Percentiles rank a stretch among this genome's conserved stretches.
These are phyloP conservation scores for Phylloporus arenicola DNA, from an alignment of 768 basidiomycete species.

Conservation along the genomic window DNA sequence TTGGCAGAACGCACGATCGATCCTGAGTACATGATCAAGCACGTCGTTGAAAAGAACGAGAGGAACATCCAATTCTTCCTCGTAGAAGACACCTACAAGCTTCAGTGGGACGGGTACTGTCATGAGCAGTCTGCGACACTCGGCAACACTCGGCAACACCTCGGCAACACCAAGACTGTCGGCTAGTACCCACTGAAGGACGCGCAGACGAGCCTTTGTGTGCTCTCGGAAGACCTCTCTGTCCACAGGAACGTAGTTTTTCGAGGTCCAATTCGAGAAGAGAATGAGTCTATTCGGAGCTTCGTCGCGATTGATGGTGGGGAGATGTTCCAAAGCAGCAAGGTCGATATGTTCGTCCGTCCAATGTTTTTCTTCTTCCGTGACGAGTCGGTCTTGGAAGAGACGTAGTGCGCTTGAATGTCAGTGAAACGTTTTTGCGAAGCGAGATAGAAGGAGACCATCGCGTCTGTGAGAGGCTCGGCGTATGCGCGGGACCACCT, in stretches of 20 bases:
- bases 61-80: conserved; percentile 96
- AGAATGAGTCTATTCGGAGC: conserved; percentile 86
- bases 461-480: conserved; percentile 92
- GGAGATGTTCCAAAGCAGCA: conserved; percentile 86
- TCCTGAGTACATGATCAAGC: conserved; percentile 93
- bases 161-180: no score
- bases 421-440: conserved; percentile 96
- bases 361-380: conserved; percentile 90
- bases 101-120: no score
- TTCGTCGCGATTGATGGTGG: conserved; percentile 82
- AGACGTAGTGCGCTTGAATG: conserved; percentile 93
- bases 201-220: conserved; percentile 90
- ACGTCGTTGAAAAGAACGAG: conserved; percentile 99
- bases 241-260: conserved; percentile 93
- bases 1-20: conserved; percentile 98
- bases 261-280: conserved; percentile 99
- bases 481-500: conserved; percentile 92
- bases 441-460: conserved; percentile 92
- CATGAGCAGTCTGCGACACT: no score
- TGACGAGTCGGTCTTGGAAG: conserved; percentile 95
- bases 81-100: no score
- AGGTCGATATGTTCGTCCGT: conserved; percentile 89
- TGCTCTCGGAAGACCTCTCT: conserved; percentile 91
- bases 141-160: no score
- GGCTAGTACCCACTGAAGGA: no score